Base-by-base conservation (phyloP, 805 yeast genomes). In the Candida sonorensis region DNA sequence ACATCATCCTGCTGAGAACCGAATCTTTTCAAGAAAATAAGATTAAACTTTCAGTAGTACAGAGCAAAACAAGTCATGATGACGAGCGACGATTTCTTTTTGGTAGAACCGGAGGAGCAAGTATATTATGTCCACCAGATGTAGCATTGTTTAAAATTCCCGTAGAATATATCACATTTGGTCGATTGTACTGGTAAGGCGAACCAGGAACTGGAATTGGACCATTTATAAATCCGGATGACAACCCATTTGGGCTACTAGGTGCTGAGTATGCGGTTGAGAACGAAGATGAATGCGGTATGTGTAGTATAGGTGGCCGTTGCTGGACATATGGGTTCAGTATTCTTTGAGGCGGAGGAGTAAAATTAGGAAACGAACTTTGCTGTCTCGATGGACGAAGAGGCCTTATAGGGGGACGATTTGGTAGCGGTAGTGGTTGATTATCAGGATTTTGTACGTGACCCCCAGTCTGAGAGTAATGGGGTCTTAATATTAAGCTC, bases 381-480 rank as follows among this genome's bases (percentile, higher is more conserved):
- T n/a, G n/a, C n/a, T 12, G 30, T 15, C 12, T 23, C 11, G 24
- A 12, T 5, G 39, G 39, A 12, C 41, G 18, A 6, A 38, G 16
- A 8, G 48, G 48, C 26, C 38, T 36, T 7, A 24, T 20, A 10
- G 45, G 45, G 9, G 36, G 36, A 23, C 31, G 17, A 8, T 9
- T 12, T 10, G 31, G 31, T 12, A 18, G 20, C 8, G 17, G 16
- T 10, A 45, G 46, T 4, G 43, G 41, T 11, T 28, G 38, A 24
- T 15, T 34, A 29, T 20, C 34, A 9, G 31, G 9, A 29, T 42
- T 44, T 8, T 48, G 49, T 11, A 24, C 10, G 27, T 44, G 44
- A n/a, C 56, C 56, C 4, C 56, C 56, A 6, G 55, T 48, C 17
- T 42, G 47, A n/a, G 53, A 36, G 25, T 47, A 51, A n/a, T 46